These are phyloP conservation scores for Cornus florida DNA, from an alignment of 148 eudicot genomes.

Conservation along the genomic window DNA sequence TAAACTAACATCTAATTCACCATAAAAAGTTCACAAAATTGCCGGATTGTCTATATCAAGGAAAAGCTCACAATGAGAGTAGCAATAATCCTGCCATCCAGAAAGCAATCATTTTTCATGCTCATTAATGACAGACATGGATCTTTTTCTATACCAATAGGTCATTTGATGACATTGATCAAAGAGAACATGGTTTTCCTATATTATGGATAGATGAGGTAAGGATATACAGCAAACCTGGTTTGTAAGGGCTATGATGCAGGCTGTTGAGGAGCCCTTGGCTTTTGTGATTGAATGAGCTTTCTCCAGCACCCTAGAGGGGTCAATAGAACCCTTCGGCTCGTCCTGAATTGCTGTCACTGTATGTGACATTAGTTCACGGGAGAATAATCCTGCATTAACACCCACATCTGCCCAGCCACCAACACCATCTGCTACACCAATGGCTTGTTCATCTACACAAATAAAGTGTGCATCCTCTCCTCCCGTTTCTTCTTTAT, in stretches of 20 bases:
- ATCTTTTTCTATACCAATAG: too few species aligned
- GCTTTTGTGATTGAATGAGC: constrained; percentile 66
- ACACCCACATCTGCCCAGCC: constrained; percentile 95
- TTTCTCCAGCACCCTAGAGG: constrained; percentile 68
- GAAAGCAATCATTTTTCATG: too few species aligned
- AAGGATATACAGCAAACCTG: constrained; percentile 43
- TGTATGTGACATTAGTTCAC: constrained; percentile 86
- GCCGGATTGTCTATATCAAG: neutral
- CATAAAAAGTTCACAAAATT: neutral
- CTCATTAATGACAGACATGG: too few species aligned
- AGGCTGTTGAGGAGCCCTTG: constrained; percentile 89
- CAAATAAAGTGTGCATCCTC: constrained; percentile 98
- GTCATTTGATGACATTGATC: too few species aligned
- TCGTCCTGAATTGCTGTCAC: constrained; percentile 56
- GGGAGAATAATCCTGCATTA: constrained; percentile 87
- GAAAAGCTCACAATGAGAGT: neutral
- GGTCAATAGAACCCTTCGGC: constrained; percentile 65
- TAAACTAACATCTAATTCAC: neutral
- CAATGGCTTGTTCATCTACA: constrained; percentile 62
- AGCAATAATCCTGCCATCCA: too few species aligned
- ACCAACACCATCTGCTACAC: constrained; percentile 99
- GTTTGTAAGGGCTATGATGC: constrained; percentile 72
- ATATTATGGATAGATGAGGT: neutral
- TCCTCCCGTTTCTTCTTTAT: constrained; percentile 79
- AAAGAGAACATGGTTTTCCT: neutral